phyloP scores from a whole-genome alignment of 176 grass and related monocot genomes.

The Triticum timopheevii region DNA sequence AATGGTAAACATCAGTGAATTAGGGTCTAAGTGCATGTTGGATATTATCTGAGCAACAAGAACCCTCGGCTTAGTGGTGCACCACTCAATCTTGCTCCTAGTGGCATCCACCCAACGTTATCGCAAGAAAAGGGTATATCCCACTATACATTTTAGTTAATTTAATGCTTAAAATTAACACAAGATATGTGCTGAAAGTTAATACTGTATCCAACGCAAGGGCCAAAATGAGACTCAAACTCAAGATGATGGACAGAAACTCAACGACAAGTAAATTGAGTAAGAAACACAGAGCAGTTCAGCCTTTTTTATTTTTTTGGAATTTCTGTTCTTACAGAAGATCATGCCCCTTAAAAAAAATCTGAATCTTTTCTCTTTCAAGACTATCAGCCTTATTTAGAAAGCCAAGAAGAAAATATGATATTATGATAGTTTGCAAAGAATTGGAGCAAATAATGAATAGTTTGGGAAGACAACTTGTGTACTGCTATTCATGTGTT shows the following conservation, averaged over 20 bases:
- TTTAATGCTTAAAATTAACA: neutral
- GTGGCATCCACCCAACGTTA: constrained; percentile 42
- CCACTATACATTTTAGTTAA: constrained; percentile 12
- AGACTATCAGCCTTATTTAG: neutral
- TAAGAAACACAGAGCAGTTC: neutral
- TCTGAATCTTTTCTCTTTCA: neutral
- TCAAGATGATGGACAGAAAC: neutral
- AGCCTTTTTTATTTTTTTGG: neutral
- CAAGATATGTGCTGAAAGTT: neutral
- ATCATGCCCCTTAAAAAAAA: neutral
- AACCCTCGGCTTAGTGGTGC: neutral
- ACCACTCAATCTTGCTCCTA: constrained; percentile 14
- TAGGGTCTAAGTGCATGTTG: neutral
- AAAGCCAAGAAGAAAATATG: neutral
- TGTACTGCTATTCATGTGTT: neutral
- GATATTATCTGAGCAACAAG: constrained; percentile 11
- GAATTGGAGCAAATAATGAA: neutral
- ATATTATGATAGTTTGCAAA: neutral
- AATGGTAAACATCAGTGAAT: neutral
- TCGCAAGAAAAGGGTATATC: constrained; percentile 17
- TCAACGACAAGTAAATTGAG: neutral
- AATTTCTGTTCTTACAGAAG: neutral
- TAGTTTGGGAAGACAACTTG: neutral
- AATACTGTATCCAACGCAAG: neutral
- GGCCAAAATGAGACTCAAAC: neutral